Evolutionary conservation across 2,329 filamentous ascomycete species (phyloP), one percentile per base, ranked within the genome.

Genomic region (Xylaria sp.): DNA sequence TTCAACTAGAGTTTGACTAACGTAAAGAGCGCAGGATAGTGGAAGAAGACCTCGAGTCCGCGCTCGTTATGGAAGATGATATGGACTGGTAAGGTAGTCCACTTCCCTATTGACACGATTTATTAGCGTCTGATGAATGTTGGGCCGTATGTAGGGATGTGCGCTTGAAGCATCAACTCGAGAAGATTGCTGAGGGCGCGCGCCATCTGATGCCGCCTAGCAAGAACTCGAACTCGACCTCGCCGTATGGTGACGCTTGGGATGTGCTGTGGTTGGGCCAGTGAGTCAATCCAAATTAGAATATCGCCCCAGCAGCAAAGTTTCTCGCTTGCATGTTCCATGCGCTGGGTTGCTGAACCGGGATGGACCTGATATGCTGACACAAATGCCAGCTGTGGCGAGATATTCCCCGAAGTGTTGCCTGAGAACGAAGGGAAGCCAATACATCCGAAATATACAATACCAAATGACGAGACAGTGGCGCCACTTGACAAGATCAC

Each of bases 41-140:
- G 12, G 74, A 78, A 39, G 75, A 78, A n/a, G 74, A 75, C 12
- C 60, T 82, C 18, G 71, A 76, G 18, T 78, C 76, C 2, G 80
- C 80, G 2, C 72, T 82, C 4, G 79, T 82, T 28, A 71, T 82
- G 64, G 80, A 82, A 73, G 81, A 82, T 52, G 80, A 82, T 62
- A 75, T 58, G 55, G 55, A 58, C 23, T 58, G 55, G 55, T 58
- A 5, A 58, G 55, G 5, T 13, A 7, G n/a, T 12, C 3, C 5
- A 2, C 3, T 31, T 18, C 55, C n/a, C 10, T 43, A n/a, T 2
- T 31, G 20, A 31, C 6, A 31, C 10, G 7, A 39, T 10, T 3
- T 0, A 31, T 18, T 8, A 6, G 7, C 12, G 7, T 23, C 36
- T 46, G 8, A 58, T n/a, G 1, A 7, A 5, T 20, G 39, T 31